Evolutionary conservation across 2,329 filamentous ascomycete genomes (phyloP).

Genomic region (Mollisia scopiformis): DNA sequence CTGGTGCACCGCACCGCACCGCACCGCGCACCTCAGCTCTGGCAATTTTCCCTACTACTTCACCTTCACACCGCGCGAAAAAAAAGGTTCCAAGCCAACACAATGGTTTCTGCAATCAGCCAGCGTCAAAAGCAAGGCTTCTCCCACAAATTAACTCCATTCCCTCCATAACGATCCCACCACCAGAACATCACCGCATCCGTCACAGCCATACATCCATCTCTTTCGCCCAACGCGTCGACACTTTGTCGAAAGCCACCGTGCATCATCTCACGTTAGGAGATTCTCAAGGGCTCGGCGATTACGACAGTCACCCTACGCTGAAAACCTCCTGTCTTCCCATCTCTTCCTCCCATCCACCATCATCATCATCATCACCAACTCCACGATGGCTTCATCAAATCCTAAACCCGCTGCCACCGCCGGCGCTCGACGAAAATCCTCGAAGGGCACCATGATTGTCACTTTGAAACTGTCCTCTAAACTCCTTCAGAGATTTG

Average conservation of each 20-base stretch:
- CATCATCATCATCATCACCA: slow-evolving; percentile 11
- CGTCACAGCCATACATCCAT: neutral
- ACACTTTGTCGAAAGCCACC: neutral
- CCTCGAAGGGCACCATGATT: slow-evolving; percentile 21
- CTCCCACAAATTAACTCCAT: neutral
- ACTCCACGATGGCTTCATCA: slow-evolving; percentile 30
- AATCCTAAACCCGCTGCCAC: slow-evolving; percentile 22
- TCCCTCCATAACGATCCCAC: neutral
- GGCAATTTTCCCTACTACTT: neutral
- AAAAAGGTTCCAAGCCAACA: neutral
- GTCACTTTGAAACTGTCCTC: slow-evolving; percentile 57
- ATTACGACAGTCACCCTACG: neutral
- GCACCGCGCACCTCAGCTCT: neutral
- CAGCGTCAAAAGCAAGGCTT: neutral
- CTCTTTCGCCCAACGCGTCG: neutral
- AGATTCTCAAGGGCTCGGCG: neutral
- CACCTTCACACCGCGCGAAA: neutral
- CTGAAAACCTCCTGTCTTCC: neutral
- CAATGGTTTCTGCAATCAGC: neutral
- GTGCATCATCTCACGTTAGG: neutral
- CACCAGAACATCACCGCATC: neutral
- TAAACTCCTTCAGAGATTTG: slow-evolving; percentile 52
- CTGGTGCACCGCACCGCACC: no score
- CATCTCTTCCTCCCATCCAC: slow-evolving; percentile 6
- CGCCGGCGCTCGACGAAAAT: slow-evolving; percentile 24